Evolutionary conservation across 1,284 basidiomycete species (phyloP).

Genomic region (Puccinia coronata): DNA sequence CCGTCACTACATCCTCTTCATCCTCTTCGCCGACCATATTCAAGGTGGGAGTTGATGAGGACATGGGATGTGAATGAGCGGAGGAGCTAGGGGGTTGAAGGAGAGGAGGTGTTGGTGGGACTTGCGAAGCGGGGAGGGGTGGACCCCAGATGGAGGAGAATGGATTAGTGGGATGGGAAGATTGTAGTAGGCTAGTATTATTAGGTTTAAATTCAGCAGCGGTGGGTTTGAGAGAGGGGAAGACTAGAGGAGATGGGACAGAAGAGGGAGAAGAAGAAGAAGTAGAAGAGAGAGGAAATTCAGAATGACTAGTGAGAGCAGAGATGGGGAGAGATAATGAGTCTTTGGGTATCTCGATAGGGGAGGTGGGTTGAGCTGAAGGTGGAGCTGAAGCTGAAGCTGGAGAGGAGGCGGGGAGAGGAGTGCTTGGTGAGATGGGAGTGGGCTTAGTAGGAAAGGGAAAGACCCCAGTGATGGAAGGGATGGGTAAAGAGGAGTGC

Average conservation of each 20-base stretch:
- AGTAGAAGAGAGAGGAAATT: background rate
- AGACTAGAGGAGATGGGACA: too few relatives aligned
- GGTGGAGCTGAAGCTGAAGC: slow-evolving; percentile 1
- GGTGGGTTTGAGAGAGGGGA: slow-evolving; percentile 43
- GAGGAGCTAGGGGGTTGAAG: slow-evolving; percentile 4
- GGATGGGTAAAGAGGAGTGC: slow-evolving; percentile 16
- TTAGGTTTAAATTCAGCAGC: slow-evolving; percentile 44
- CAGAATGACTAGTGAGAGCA: slow-evolving; percentile 20
- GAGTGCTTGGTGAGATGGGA: background rate
- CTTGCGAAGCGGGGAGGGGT: background rate
- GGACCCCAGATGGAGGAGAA: slow-evolving; percentile 31
- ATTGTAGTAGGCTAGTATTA: too few relatives aligned
- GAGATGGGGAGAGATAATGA: too few relatives aligned
- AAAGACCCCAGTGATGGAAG: slow-evolving; percentile 34
- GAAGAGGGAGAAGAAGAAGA: background rate
- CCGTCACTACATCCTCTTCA: slow-evolving; percentile 21
- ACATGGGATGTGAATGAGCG: slow-evolving; percentile 10
- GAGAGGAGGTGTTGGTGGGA: background rate
- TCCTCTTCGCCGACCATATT: slow-evolving; percentile 25
- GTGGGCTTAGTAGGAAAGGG: slow-evolving; percentile 1
- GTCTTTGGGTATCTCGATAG: slow-evolving; percentile 18
- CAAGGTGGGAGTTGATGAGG: slow-evolving; percentile 4
- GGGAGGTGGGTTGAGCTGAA: background rate
- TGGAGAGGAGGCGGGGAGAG: background rate
- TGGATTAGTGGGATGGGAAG: background rate